phyloP scores from a whole-genome alignment of 331 rosid genomes.

The Pyracantha coccinea region DNA sequence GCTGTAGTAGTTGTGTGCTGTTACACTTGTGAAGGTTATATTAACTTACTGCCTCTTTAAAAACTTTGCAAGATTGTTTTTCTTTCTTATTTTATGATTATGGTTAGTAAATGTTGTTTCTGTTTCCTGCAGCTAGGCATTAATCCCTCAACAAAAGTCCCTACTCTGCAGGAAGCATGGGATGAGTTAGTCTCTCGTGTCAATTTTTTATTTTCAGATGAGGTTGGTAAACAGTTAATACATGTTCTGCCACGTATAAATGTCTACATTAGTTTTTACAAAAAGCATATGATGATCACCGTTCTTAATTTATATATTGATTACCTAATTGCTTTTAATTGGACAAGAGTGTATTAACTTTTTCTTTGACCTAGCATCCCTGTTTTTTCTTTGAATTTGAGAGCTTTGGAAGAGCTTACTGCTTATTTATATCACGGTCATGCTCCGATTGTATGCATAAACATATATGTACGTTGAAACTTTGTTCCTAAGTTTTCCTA shows the following conservation, averaged over 20 bases:
- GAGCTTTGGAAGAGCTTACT: not conserved
- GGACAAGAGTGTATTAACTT: not conserved
- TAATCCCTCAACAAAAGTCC: conserved; percentile 21
- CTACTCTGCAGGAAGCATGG: conserved; percentile 55
- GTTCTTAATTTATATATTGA: not conserved
- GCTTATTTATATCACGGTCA: not conserved
- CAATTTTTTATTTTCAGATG: conserved; percentile 47
- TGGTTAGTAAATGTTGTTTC: not conserved
- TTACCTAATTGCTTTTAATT: not conserved
- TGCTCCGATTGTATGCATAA: not conserved
- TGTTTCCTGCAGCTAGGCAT: conserved; percentile 67
- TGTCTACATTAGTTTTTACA: not conserved
- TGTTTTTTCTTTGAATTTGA: not conserved
- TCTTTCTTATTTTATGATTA: not conserved
- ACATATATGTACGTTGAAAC: not conserved
- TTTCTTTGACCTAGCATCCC: not conserved
- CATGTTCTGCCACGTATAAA: not conserved
- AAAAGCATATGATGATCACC: not conserved
- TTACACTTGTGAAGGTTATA: not conserved
- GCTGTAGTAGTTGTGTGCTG: not conserved
- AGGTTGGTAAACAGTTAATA: conserved; percentile 33
- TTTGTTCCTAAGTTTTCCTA: not conserved
- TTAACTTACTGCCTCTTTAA: not conserved
- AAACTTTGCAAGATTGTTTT: not conserved
- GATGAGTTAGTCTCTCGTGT: conserved; percentile 48